Base-by-base conservation (phyloP, 2,329 filamentous ascomycete genomes). In the Ascochyta clinopodiicola region DNA sequence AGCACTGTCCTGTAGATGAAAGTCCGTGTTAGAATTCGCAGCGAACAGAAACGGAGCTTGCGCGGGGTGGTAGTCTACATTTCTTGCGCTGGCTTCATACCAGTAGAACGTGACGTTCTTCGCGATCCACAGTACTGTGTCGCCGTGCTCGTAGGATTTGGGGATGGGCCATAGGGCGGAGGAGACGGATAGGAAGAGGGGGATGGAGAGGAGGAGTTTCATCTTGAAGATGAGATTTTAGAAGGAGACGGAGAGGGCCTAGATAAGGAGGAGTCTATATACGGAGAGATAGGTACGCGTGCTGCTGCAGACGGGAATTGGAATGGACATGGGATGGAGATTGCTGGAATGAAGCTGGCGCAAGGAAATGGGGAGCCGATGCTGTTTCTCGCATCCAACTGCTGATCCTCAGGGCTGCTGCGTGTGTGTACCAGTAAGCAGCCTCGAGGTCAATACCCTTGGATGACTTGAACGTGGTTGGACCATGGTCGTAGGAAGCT, bases 91-190 rank as follows among this genome's bases (percentile, higher is more conserved):
- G 60, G 72, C 70, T 56, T 77, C 73, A 44, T 70, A 68, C 68
- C 62, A 67, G 17, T 65, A 31, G 19, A 80, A 73, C 12, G 70
- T 57, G 17, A 79, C 73, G 54, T 74, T 68, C 24, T 70, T 51
- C 36, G 66, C 61, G 35, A 81, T 73, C 69, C 76, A 80, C 2
- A 80, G 52, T 9, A 77, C 72, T 24, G 60, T 66, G 44, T 77
- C 66, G 19, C 79, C 78, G 29, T 71, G 68, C 9, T 66, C 63
- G 47, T 78, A 78, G 1, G 59, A 64, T 8, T 63, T 56, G 13
- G 79, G 79, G 8, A 77, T 63, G 1, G 79, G 79, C 79, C 79
- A 81, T 46, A 81, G 63, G 2, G 79, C 78, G 3, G 64, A 39
- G 7, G 66, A 69, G n/a, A 69, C 55, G 4, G 63, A 57, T 24